Conservation (phyloP, 768 basidiomycete genomes). For the Lactarius psammicola region DNA sequence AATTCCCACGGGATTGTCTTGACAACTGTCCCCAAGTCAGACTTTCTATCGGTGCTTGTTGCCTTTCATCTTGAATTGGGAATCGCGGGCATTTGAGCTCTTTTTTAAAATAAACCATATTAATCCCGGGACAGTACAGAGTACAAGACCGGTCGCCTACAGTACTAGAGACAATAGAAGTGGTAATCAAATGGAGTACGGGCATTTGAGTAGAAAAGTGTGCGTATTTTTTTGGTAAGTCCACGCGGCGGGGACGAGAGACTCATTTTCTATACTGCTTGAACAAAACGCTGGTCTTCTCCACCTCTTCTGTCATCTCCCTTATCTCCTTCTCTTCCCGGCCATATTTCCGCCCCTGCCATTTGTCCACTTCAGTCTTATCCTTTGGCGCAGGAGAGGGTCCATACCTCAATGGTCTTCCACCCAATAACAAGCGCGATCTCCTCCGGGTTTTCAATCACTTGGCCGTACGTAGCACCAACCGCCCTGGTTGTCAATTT, state of each 20-base stretch:
- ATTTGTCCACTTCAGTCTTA: not conserved
- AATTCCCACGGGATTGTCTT: no score
- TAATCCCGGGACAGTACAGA: no score
- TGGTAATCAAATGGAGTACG: no score
- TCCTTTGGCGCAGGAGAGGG: not conserved
- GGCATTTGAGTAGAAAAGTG: conserved; percentile 59
- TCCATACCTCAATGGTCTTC: conserved; percentile 12
- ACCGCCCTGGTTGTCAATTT: not conserved
- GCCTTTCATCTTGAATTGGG: conserved; percentile 54
- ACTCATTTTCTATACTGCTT: not conserved
- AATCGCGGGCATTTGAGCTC: conserved; percentile 55
- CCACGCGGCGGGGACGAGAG: conserved; percentile 16
- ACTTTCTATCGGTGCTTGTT: no score
- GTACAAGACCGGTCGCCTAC: no score
- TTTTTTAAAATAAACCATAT: no score
- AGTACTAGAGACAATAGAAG: no score
- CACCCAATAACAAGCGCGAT: conserved; percentile 5
- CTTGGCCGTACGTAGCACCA: conserved; percentile 17
- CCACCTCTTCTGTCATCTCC: not conserved
- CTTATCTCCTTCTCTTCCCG: not conserved
- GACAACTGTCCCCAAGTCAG: no score
- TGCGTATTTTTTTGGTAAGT: conserved; percentile 8
- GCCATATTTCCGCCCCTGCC: not conserved
- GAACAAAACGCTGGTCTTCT: not conserved
- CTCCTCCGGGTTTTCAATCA: conserved; percentile 11